Conservation (phyloP, 2,329 filamentous ascomycete genomes). For the Camptophora hylomeconis region DNA sequence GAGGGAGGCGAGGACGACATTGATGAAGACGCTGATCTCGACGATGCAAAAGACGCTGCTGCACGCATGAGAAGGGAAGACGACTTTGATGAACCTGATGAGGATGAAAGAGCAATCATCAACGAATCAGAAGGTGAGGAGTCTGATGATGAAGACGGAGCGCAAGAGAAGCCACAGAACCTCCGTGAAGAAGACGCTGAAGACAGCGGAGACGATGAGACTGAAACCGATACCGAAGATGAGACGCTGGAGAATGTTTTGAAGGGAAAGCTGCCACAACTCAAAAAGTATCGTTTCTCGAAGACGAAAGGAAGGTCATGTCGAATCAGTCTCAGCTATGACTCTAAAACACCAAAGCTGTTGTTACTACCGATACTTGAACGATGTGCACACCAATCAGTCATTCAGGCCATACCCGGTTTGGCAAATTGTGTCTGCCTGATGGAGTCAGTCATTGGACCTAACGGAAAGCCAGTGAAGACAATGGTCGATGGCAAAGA, state of each 20-base stretch:
- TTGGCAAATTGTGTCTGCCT: slow-evolving; percentile 61
- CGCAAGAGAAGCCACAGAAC: slow-evolving; percentile 8
- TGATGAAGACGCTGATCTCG: slow-evolving; percentile 64
- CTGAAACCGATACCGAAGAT: slow-evolving; percentile 26
- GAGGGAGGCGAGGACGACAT: slow-evolving; percentile 42
- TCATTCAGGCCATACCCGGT: slow-evolving; percentile 75
- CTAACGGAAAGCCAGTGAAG: slow-evolving; percentile 33
- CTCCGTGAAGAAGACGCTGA: slow-evolving; percentile 15
- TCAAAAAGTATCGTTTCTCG: slow-evolving; percentile 71
- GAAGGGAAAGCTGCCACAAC: slow-evolving; percentile 48
- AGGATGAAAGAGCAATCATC: slow-evolving; percentile 65
- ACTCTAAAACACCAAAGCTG: slow-evolving; percentile 69
- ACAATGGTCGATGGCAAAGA: slow-evolving; percentile 32
- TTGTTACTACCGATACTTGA: slow-evolving; percentile 88
- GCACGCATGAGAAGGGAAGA: slow-evolving; percentile 58
- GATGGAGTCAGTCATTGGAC: slow-evolving; percentile 41
- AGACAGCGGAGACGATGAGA: slow-evolving; percentile 11
- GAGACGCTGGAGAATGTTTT: slow-evolving; percentile 49
- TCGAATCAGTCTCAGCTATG: slow-evolving; percentile 71
- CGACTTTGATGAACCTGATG: slow-evolving; percentile 77
- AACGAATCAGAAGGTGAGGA: slow-evolving; percentile 32
- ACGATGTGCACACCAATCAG: slow-evolving; percentile 59
- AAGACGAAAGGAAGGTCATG: slow-evolving; percentile 60
- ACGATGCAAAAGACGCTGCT: slow-evolving; percentile 45
- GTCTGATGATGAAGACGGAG: slow-evolving; percentile 11